phyloP scores from a whole-genome alignment of 2,329 filamentous ascomycete genomes.

The Fusarium neocosmosporiellum region DNA sequence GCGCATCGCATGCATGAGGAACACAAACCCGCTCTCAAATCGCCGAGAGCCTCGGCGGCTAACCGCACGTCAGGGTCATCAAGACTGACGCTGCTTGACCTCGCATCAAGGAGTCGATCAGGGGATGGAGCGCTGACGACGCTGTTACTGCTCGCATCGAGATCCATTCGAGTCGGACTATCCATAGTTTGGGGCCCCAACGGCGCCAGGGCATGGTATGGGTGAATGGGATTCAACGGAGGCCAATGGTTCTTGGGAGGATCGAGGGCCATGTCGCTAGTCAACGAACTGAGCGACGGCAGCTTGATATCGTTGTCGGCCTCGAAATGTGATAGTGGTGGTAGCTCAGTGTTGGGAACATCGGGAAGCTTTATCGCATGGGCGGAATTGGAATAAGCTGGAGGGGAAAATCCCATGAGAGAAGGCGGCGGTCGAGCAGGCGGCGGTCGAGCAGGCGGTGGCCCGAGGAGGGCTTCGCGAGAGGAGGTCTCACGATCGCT shows the following conservation, averaged over 20 bases:
- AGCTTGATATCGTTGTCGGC: conserved; percentile 47
- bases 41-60: conserved; percentile 80
- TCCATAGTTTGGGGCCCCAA: conserved; percentile 51
- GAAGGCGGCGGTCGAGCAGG: conserved; percentile 40
- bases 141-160: conserved; percentile 57
- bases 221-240: conserved; percentile 60
- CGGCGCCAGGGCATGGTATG: conserved; percentile 50
- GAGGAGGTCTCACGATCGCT: conserved; percentile 39
- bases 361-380: conserved; percentile 45
- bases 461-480: conserved; percentile 42
- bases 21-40: conserved; percentile 74
- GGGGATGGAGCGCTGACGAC: conserved; percentile 58
- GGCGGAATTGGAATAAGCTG: conserved; percentile 39
- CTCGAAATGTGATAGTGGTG: conserved; percentile 35
- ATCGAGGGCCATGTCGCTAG: conserved; percentile 44
- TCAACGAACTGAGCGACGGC: conserved; percentile 52
- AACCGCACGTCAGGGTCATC: conserved; percentile 76
- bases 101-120: conserved; percentile 56
- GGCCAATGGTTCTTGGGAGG: conserved; percentile 54
- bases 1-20: conserved; percentile 2
- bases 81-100: conserved; percentile 65
- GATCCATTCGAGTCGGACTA: conserved; percentile 61
- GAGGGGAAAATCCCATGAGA: conserved; percentile 40
- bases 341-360: conserved; percentile 42
- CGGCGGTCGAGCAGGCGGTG: conserved; percentile 43